phyloP scores from a whole-genome alignment of 352 stramenopile genomes.

The Hyaloperonospora brassicae region DNA sequence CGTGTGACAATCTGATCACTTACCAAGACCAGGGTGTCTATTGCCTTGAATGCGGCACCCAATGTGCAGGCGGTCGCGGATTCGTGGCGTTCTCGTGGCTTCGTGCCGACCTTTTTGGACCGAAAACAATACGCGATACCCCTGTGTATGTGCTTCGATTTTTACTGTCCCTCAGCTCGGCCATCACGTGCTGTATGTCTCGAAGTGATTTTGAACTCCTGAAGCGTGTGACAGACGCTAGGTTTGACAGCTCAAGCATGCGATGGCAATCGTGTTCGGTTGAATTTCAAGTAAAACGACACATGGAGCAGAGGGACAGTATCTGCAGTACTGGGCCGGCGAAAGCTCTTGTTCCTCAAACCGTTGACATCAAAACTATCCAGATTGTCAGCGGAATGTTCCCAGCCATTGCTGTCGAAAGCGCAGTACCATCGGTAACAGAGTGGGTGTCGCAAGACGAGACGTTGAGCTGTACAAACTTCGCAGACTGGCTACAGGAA shows the following conservation, averaged over 20 bases:
- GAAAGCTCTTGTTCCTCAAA: constrained; percentile 4
- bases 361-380: constrained; percentile 3
- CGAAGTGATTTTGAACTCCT: constrained; percentile 12
- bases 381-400: constrained; percentile 12
- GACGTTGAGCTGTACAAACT: neutral
- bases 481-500: constrained; percentile 15
- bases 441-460: constrained; percentile 3
- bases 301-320: constrained; percentile 38
- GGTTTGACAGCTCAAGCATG: constrained; percentile 2
- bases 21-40: constrained; percentile 48
- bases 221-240: constrained; percentile 10
- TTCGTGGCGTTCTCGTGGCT: constrained; percentile 59
- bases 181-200: constrained; percentile 22
- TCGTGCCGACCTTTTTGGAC: constrained; percentile 25
- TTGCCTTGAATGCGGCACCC: constrained; percentile 12
- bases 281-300: constrained; percentile 34
- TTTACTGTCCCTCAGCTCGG: constrained; percentile 16
- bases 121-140: constrained; percentile 33
- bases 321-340: constrained; percentile 2
- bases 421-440: constrained; percentile 6
- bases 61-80: neutral
- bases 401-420: constrained; percentile 14
- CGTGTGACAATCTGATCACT: constrained; percentile 21
- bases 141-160: constrained; percentile 58
- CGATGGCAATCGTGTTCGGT: constrained; percentile 22